Evolutionary conservation across 257 asterid genomes (phyloP).

Genomic region (Ilex aquifolium): DNA sequence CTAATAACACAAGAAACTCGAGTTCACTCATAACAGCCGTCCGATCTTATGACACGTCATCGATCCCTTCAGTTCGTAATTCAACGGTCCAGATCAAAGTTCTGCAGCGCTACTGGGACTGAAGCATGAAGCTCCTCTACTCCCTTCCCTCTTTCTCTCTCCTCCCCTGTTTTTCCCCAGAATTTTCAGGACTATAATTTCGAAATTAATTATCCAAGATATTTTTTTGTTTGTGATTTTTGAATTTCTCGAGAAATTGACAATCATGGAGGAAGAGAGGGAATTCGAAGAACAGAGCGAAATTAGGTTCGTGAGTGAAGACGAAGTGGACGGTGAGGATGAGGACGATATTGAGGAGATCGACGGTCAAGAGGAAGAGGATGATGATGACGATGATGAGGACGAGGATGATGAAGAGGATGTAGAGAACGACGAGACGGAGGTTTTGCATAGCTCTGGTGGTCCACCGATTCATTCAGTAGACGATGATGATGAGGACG

Average conservation of each 20-base stretch:
- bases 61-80: conserved; percentile 28
- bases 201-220: too few relatives aligned
- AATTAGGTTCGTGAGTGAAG: conserved; percentile 30
- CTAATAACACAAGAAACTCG: conserved; percentile 13
- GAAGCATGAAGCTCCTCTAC: conserved; percentile 12
- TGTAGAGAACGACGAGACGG: conserved; percentile 12
- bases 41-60: conserved; percentile 39
- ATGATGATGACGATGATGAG: conserved; percentile 18
- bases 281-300: conserved; percentile 6
- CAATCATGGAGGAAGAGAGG: conserved; percentile 47
- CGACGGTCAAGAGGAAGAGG: conserved; percentile 51
- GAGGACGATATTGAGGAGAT: conserved; percentile 10
- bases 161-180: neutral
- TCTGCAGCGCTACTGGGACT: conserved; percentile 3
- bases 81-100: conserved; percentile 45
- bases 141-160: conserved; percentile 13
- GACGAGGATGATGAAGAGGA: conserved; percentile 8
- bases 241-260: conserved; percentile 25
- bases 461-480: conserved; percentile 24
- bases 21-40: conserved; percentile 16
- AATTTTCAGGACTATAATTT: neutral
- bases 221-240: neutral
- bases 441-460: conserved; percentile 20
- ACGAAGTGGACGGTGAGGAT: conserved; percentile 14
- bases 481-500: conserved; percentile 37